Evolutionary conservation across 2,329 filamentous ascomycete species (phyloP), one percentile per base, ranked within the genome.

Genomic region (Verticillium klebahnii): DNA sequence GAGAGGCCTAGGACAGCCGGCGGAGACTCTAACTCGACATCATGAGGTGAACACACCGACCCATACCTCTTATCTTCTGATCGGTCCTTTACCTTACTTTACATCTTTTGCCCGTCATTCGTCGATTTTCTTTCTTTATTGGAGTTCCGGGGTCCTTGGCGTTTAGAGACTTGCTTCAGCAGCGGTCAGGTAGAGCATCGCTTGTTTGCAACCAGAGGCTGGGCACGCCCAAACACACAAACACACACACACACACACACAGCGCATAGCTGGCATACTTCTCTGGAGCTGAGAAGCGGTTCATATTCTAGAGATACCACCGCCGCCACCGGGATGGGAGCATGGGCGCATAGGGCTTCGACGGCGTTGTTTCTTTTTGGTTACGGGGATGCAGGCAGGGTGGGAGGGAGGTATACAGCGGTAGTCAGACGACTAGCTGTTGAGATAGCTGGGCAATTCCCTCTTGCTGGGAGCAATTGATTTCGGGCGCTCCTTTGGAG

Each of bases 1-100:
- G 72, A 71, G 58, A 66, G 70, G 57, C 72, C 70, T 50, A 69
- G 67, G 61, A 77, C 73, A 60, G 70, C 70, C 32, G 74, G 73
- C 36, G 74, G 69, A 58, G 74, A 73, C 39, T 72, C 71, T 31
- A 73, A 68, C 57, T 74, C 75, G 8, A 52, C 45, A 52, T 25
- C 19, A 25, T 52, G 34, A 52, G 19, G 3, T 5, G 6, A 8
- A 25, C 19, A 11, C 45, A 25, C 19, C 45, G 19, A 14, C 19
- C 3, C n/a, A 52, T 9, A 52, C 45, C 11, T 40, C 1, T 40
- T 15, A 6, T 40, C 37, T 40, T 40, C 14, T 7, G 19, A 23
- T 52, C 45, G 19, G 19, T 12, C 23, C 9, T 12, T 52, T 52
- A 11, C 19, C 11, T 23, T 45, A 15, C 9, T 12, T 40, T 40